phyloP scores from a whole-genome alignment of 257 asterid species.

The Fraxinus americana region DNA sequence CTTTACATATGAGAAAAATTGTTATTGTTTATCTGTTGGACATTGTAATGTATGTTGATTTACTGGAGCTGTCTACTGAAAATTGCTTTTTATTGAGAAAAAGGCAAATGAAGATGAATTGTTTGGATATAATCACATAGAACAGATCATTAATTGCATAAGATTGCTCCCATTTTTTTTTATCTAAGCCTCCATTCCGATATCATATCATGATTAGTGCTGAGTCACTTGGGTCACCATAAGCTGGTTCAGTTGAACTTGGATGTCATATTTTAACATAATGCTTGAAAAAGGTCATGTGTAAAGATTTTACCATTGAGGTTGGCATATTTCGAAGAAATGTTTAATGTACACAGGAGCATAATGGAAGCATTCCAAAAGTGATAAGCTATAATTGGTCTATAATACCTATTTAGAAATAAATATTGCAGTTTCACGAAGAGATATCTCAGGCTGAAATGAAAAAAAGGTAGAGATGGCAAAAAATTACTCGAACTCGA shows the following conservation, averaged over 20 bases:
- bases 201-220: neutral
- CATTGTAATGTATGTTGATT: neutral
- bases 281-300: neutral
- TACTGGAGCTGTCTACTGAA: neutral
- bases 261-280: neutral
- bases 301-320: neutral
- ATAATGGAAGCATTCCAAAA: too few relatives aligned
- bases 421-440: too few relatives aligned
- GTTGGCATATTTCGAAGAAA: neutral
- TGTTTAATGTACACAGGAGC: too few relatives aligned
- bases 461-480: slow-evolving; percentile 70
- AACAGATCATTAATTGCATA: neutral
- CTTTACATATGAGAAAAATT: neutral
- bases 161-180: neutral
- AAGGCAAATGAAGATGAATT: too few relatives aligned
- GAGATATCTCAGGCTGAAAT: slow-evolving; percentile 52
- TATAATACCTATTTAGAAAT: too few relatives aligned
- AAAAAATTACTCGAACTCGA: slow-evolving; percentile 47
- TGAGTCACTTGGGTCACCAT: neutral
- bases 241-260: neutral
- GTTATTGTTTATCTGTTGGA: neutral
- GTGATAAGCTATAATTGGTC: too few relatives aligned
- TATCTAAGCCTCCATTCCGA: neutral
- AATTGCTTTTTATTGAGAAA: neutral
- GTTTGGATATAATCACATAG: neutral